phyloP scores from a whole-genome alignment of 2,329 filamentous ascomycete genomes.

The Cercospora canescens region DNA sequence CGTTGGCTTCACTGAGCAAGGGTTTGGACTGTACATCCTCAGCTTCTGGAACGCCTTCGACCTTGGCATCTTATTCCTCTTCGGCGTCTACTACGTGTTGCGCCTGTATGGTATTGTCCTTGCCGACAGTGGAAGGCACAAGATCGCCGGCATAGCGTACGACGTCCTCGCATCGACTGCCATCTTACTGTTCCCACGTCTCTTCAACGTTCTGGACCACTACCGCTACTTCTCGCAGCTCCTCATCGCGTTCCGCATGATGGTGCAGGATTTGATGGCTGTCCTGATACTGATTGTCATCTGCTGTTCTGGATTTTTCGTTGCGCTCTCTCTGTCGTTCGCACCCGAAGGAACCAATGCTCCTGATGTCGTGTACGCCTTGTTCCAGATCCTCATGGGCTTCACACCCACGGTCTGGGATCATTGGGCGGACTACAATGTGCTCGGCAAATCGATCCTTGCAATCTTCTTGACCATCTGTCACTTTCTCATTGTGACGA shows the following conservation, averaged over 20 bases:
- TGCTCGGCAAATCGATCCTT: conserved; percentile 73
- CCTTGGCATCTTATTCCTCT: conserved; percentile 79
- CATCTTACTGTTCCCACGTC: conserved; percentile 81
- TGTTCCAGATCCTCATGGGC: conserved; percentile 94
- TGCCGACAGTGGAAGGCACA: conserved; percentile 66
- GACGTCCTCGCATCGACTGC: conserved; percentile 92
- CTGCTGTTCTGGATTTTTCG: conserved; percentile 90
- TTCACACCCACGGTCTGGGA: conserved; percentile 96
- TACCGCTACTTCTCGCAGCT: conserved; percentile 96
- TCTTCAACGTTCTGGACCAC: conserved; percentile 91
- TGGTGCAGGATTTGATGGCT: conserved; percentile 86
- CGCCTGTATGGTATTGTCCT: conserved; percentile 84
- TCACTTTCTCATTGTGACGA: conserved; percentile 92
- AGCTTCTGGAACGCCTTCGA: conserved; percentile 98
- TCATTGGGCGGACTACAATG: conserved; percentile 77
- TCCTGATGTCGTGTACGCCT: conserved; percentile 76
- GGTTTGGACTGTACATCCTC: conserved; percentile 94
- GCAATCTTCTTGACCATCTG: conserved; percentile 87
- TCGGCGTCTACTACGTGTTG: conserved; percentile 87
- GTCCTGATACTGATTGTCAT: conserved; percentile 83
- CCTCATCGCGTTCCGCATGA: conserved; percentile 88
- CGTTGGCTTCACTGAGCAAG: conserved; percentile 94
- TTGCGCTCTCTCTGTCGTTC: conserved; percentile 85
- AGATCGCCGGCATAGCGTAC: conserved; percentile 82
- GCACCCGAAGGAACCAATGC: conserved; percentile 65